Conservation (phyloP, 192 early-diverging fungal genomes). For the Coemansia sp. region DNA sequence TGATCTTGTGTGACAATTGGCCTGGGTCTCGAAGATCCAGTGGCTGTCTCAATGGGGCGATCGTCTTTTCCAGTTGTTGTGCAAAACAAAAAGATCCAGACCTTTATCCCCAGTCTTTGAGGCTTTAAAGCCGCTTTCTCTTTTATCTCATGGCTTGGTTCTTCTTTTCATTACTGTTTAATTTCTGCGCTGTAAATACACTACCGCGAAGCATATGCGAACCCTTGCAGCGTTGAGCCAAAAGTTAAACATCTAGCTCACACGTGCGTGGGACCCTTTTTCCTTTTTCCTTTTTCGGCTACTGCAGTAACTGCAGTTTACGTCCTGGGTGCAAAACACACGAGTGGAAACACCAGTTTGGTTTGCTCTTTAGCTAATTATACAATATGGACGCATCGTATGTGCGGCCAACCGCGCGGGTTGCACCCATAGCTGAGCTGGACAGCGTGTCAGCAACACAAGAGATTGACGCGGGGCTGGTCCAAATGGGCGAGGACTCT, state of each 20-base stretch:
- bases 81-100: neutral
- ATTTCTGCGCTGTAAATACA: no score
- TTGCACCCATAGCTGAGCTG: neutral
- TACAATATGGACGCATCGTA: neutral
- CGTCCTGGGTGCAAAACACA: neutral
- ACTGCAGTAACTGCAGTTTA: no score
- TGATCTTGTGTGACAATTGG: neutral
- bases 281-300: no score
- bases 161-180: neutral
- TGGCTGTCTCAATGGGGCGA: neutral
- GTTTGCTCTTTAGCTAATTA: neutral
- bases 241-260: no score
- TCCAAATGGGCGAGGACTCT: neutral
- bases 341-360: neutral
- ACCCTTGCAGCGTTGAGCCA: no score
- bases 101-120: neutral
- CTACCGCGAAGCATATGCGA: no score
- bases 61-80: neutral
- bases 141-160: neutral
- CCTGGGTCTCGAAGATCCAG: conserved; percentile 1
- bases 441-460: neutral
- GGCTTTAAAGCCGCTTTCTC: neutral
- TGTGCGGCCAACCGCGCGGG: neutral
- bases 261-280: no score
- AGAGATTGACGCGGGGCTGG: neutral